phyloP scores from a whole-genome alignment of 768 basidiomycete genomes.

The Lanmaoa rubissima region DNA sequence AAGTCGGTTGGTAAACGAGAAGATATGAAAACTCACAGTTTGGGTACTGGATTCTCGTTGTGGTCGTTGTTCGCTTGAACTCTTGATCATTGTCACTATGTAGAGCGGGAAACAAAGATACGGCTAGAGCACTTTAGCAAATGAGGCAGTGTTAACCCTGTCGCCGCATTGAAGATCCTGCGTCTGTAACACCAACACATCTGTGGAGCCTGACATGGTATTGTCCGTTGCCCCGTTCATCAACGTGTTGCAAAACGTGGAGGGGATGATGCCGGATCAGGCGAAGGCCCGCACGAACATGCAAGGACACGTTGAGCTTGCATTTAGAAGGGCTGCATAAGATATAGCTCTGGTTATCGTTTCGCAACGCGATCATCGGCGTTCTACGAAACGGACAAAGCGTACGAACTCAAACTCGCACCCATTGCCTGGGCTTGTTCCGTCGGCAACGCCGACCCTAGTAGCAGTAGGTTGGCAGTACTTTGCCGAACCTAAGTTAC shows the following conservation, averaged over 20 bases:
- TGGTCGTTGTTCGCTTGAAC: no score
- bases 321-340: conserved; percentile 56
- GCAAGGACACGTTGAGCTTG: conserved; percentile 16
- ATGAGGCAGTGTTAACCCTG: no score
- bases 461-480: no score
- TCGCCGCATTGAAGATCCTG: conserved; percentile 16
- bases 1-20: no score
- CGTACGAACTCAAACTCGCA: conserved; percentile 46
- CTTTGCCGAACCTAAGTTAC: no score
- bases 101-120: no score
- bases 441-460: no score
- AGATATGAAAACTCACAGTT: no score
- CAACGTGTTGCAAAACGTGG: conserved; percentile 20
- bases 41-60: no score
- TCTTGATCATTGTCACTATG: no score
- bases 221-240: conserved; percentile 23
- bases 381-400: conserved; percentile 57
- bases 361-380: conserved; percentile 57
- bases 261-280: conserved; percentile 23
- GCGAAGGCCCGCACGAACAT: background rate
- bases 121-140: no score
- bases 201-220: conserved; percentile 20
- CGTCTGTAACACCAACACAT: conserved; percentile 36
- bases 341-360: conserved; percentile 83
- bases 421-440: no score